A percentile compares a stretch with the other conserved stretches of the same genome.
Conservation (phyloP, 176 grass and related monocot species). For the Oryza meyeriana region DNA sequence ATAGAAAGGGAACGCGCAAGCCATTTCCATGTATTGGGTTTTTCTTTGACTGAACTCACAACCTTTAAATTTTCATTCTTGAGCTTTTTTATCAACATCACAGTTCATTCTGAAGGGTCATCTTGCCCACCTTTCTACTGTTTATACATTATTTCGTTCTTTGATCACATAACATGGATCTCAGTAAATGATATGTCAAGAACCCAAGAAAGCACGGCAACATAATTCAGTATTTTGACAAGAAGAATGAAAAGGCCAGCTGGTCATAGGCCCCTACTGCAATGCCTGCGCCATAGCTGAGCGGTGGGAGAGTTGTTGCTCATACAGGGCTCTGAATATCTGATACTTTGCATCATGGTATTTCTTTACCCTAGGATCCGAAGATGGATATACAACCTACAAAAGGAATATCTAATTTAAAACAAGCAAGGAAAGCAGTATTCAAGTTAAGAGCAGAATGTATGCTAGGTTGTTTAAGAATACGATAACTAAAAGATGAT, state of each 20-base stretch:
- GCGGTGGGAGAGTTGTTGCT: constrained; percentile 67
- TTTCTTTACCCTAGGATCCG: constrained; percentile 77
- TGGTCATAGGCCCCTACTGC: constrained; percentile 34
- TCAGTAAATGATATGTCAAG: neutral
- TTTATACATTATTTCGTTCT: neutral
- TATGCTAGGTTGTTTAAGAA: neutral
- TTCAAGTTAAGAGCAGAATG: neutral
- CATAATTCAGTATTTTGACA: neutral
- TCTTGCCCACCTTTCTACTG: neutral
- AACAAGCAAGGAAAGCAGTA: neutral
- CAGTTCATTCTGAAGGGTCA: neutral
- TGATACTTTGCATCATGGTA: constrained; percentile 87
- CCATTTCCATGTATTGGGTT: neutral
- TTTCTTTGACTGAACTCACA: neutral
- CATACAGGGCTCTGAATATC: constrained; percentile 86
- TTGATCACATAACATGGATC: neutral
- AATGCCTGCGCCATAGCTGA: constrained; percentile 64
- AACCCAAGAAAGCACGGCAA: neutral
- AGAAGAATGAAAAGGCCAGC: neutral
- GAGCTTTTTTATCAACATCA: neutral
- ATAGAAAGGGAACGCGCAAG: neutral
- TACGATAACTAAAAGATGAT: neutral
- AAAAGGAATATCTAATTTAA: constrained; percentile 9
- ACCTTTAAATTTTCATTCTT: neutral
- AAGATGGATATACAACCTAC: constrained; percentile 75